phyloP scores from a whole-genome alignment of 2,329 filamentous ascomycete species.

The Delphinella strobiligena region DNA sequence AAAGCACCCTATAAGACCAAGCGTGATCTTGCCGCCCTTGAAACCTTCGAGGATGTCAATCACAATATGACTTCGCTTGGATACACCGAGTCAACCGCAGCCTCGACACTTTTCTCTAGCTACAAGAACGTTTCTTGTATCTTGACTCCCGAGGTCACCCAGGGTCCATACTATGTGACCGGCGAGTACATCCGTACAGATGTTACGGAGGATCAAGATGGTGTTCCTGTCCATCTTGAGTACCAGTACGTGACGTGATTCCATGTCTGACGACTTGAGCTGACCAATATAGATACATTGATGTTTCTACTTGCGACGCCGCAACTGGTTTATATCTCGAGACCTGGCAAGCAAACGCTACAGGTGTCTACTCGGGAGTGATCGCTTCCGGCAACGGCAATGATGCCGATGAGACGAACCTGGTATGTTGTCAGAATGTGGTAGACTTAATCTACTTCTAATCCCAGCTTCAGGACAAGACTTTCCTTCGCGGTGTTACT shows the following conservation, averaged over 20 bases:
- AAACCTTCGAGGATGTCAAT: conserved; percentile 3
- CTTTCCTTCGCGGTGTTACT: conserved; percentile 9
- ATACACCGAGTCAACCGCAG: conserved; percentile 5
- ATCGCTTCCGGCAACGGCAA: conserved; percentile 25
- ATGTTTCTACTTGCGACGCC: conserved; percentile 29
- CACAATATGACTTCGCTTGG: conserved; percentile 9
- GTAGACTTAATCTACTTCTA: too few relatives aligned
- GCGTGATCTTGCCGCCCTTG: conserved; percentile 7
- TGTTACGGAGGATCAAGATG: conserved; percentile 29
- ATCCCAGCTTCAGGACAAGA: too few relatives aligned
- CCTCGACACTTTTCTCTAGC: conserved; percentile 7
- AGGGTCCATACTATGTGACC: conserved; percentile 23
- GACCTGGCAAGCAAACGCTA: conserved; percentile 36
- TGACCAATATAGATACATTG: conserved; percentile 18
- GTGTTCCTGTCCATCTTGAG: conserved; percentile 30
- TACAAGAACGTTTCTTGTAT: conserved; percentile 16
- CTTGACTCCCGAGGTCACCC: conserved; percentile 18
- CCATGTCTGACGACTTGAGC: not conserved
- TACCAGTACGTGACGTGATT: conserved; percentile 25
- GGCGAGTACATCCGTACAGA: conserved; percentile 28
- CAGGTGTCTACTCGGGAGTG: conserved; percentile 34
- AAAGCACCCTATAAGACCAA: conserved; percentile 6
- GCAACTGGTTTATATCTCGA: conserved; percentile 29
- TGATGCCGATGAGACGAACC: conserved; percentile 17
- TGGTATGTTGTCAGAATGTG: conserved; percentile 10